phyloP scores from a whole-genome alignment of 192 early-diverging fungal genomes.

The Linnemannia zychae region DNA sequence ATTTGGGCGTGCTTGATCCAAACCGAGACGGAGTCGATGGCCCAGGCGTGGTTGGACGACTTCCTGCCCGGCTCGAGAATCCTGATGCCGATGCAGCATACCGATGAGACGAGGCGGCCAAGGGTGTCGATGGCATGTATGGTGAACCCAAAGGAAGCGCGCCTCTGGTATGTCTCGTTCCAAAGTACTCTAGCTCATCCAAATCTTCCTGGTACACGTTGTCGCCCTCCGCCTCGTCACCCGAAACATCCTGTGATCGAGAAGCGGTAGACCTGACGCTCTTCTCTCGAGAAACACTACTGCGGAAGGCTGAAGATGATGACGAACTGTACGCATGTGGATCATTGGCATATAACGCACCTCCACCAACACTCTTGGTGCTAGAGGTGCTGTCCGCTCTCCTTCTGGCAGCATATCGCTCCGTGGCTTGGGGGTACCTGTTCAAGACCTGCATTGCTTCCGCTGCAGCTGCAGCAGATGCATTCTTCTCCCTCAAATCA shows the following conservation, averaged over 20 bases:
- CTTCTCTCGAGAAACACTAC: conserved; percentile 16
- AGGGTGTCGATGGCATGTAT: conserved; percentile 47
- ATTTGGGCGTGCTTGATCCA: conserved; percentile 47
- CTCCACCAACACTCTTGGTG: neutral
- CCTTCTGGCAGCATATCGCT: conserved; percentile 16
- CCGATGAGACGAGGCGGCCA: conserved; percentile 11
- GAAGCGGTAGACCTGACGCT: neutral
- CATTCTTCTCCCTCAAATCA: conserved; percentile 24
- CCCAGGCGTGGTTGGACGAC: conserved; percentile 48
- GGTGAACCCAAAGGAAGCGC: conserved; percentile 40
- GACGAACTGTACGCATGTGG: conserved; percentile 18
- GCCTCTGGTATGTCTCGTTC: conserved; percentile 26
- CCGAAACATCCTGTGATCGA: neutral
- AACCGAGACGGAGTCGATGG: conserved; percentile 41
- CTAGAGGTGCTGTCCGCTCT: conserved; percentile 11
- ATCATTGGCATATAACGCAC: conserved; percentile 30
- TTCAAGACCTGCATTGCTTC: conserved; percentile 46
- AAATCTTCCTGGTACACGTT: conserved; percentile 25
- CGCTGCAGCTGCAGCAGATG: conserved; percentile 35
- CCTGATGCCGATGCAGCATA: conserved; percentile 25
- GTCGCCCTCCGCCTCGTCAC: conserved; percentile 9
- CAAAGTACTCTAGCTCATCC: conserved; percentile 55
- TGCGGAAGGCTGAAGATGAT: neutral
- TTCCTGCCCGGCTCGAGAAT: conserved; percentile 43
- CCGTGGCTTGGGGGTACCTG: conserved; percentile 49